phyloP scores from a whole-genome alignment of 768 basidiomycete species.

The Pisolithus orientalis region DNA sequence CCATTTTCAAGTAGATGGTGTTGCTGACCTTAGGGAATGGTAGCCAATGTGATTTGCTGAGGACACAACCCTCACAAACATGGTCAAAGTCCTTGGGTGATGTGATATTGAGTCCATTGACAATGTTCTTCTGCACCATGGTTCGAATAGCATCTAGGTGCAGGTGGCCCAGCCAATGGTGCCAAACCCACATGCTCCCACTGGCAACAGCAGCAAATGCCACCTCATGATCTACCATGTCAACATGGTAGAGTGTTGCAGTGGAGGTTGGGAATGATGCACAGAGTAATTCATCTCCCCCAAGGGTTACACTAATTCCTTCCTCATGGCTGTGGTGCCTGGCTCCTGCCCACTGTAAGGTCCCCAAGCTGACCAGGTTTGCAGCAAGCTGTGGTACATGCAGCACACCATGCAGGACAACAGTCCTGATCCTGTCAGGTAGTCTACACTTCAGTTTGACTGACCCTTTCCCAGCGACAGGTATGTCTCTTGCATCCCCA shows the following conservation, averaged over 20 bases:
- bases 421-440: background rate
- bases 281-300: slow-evolving; percentile 2
- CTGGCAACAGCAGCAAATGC: slow-evolving; percentile 9
- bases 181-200: slow-evolving; percentile 16
- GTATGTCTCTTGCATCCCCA: slow-evolving; percentile 9
- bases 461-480: slow-evolving; percentile 6
- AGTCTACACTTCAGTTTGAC: slow-evolving; percentile 13
- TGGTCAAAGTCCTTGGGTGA: slow-evolving; percentile 9
- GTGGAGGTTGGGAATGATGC: slow-evolving; percentile 1
- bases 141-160: slow-evolving; percentile 7
- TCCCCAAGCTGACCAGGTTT: slow-evolving; percentile 12
- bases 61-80: slow-evolving; percentile 29
- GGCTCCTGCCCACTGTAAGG: slow-evolving; percentile 7
- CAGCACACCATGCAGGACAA: slow-evolving; percentile 7
- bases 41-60: slow-evolving; percentile 28
- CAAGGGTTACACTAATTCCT: slow-evolving; percentile 1
- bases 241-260: slow-evolving; percentile 6
- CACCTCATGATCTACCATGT: slow-evolving; percentile 1
- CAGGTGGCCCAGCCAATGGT: slow-evolving; percentile 21
- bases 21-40: slow-evolving; percentile 28
- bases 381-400: slow-evolving; percentile 14
- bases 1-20: slow-evolving; percentile 13
- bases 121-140: slow-evolving; percentile 7
- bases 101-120: slow-evolving; percentile 19
- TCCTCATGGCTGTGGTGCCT: slow-evolving; percentile 1